A percentile compares a stretch with the other conserved stretches of the same genome.
These are phyloP conservation scores for Eremothecium cymbalariae DNA, from an alignment of 1,139 yeast species.

Conservation along the genomic window DNA sequence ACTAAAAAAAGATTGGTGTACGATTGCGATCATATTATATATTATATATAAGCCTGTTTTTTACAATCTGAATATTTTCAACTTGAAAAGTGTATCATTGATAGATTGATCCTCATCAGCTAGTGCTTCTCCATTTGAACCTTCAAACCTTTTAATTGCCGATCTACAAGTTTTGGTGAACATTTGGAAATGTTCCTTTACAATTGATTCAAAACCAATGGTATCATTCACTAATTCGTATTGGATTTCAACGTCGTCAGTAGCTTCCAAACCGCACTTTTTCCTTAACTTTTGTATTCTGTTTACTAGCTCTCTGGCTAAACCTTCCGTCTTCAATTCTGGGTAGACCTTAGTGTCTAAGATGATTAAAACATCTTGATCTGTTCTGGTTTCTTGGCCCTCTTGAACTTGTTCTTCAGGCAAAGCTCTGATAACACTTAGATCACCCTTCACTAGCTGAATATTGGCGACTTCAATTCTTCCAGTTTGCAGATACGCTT, in stretches of 20 bases:
- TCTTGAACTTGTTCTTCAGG: constrained; percentile 53
- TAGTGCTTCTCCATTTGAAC: constrained; percentile 41
- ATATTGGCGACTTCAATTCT: constrained; percentile 83
- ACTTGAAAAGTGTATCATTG: constrained; percentile 73
- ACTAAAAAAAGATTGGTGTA: too few relatives aligned
- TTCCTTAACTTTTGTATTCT: constrained; percentile 97
- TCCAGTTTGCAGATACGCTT: constrained; percentile 63
- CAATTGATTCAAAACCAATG: constrained; percentile 55
- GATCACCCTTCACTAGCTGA: constrained; percentile 75
- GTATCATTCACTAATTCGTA: constrained; percentile 65
- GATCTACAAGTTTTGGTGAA: constrained; percentile 69
- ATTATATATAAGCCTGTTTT: neutral
- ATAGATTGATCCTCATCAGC: constrained; percentile 88
- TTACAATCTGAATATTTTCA: constrained; percentile 59
- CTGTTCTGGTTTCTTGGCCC: constrained; percentile 82
- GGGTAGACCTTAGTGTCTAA: constrained; percentile 83
- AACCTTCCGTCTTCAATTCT: constrained; percentile 85
- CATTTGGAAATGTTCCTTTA: constrained; percentile 57
- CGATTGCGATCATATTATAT: neutral
- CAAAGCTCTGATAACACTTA: constrained; percentile 82
- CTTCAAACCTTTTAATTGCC: constrained; percentile 33
- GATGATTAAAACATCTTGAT: constrained; percentile 78
- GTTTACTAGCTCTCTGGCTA: constrained; percentile 92
- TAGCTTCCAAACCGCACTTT: constrained; percentile 89
- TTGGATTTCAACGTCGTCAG: constrained; percentile 90